Base-by-base conservation (phyloP, 768 basidiomycete genomes). In the Hygrophorus pudorinus region DNA sequence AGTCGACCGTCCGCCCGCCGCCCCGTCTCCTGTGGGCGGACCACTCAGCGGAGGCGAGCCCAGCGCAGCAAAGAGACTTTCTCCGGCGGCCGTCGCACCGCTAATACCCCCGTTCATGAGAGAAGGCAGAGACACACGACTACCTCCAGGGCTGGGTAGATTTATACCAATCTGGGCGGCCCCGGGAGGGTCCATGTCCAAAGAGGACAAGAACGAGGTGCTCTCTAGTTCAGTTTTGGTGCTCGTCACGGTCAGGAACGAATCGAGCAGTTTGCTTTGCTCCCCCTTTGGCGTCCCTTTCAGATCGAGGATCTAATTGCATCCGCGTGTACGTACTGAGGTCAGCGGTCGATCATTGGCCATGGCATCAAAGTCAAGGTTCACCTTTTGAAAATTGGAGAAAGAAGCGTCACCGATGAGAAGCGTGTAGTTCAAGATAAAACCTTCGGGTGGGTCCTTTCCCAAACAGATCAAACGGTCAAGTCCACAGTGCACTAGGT, bases 311-410 rank as follows among this genome's bases (percentile, higher is more conserved):
- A 97, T 88, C 92, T 96, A 48, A 24, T 24, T 24, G 4, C 24
- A 24, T 24, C 24, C 24, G 24, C 24, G n/a, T n/a, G n/a, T 4
- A 38, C 30, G 14, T 30, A 17, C 18, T 38, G n/a, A 33, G n/a
- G 37, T 24, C 1, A 31, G 33, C 14, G 21, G 18, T 37, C 35
- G 9, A 42, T 29, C n/a, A 12, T 18, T 42, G 29, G 30, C 16
- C 20, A 28, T 2, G 29, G 3, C 11, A 33, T 9, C 21, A 14
- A 13, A 41, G 21, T 12, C 11, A 10, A 16, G 20, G 37, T n/a
- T 27, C 63, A 85, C 91, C 79, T 99, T 99, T 68, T 98, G 96
- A 69, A 99, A 99, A 63, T 98, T 98, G 24, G 84, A 85, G 62
- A 93, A 93, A 2, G 92, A 93, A 4, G 85, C 82, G 62, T 97